These are phyloP conservation scores for Ilyonectria robusta DNA, from an alignment of 2,329 filamentous ascomycete species.

Conservation along the genomic window DNA sequence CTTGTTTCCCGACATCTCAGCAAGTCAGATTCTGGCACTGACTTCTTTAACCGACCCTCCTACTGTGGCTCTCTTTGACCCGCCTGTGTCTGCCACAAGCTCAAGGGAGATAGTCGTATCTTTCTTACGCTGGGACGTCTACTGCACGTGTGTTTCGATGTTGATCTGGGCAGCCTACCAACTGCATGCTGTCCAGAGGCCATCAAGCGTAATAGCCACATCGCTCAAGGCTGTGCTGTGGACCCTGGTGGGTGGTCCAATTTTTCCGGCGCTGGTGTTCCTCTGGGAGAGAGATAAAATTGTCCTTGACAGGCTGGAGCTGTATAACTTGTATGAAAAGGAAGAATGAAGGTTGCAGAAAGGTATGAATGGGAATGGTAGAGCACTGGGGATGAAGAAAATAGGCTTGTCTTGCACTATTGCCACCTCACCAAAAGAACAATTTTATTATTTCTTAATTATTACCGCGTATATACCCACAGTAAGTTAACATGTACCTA, in stretches of 20 bases:
- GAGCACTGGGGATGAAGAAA: background rate
- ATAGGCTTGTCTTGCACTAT: too few species aligned
- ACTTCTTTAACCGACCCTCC: conserved; percentile 34
- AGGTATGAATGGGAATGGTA: background rate
- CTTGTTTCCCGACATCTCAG: conserved; percentile 19
- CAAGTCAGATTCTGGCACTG: conserved; percentile 28
- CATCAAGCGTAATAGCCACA: background rate
- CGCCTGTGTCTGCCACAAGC: conserved; percentile 23
- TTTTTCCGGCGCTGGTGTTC: conserved; percentile 36
- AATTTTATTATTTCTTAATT: too few species aligned
- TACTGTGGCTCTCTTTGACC: conserved; percentile 30
- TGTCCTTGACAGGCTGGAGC: conserved; percentile 13
- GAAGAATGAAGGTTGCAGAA: conserved; percentile 8
- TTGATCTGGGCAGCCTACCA: conserved; percentile 37
- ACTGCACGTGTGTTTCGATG: conserved; percentile 38
- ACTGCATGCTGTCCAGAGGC: conserved; percentile 6
- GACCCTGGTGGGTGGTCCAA: conserved; percentile 34
- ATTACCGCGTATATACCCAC: too few species aligned
- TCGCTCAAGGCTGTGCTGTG: background rate
- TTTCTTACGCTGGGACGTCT: conserved; percentile 42
- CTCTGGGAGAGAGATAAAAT: conserved; percentile 35
- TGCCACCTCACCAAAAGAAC: too few species aligned
- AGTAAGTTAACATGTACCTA: too few species aligned
- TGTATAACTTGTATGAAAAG: conserved; percentile 11
- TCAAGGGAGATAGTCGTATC: conserved; percentile 36